A percentile compares a stretch with the other conserved stretches of the same genome.
Evolutionary conservation across 805 yeast species (phyloP).

Genomic region (Suhomyces prunicola): DNA sequence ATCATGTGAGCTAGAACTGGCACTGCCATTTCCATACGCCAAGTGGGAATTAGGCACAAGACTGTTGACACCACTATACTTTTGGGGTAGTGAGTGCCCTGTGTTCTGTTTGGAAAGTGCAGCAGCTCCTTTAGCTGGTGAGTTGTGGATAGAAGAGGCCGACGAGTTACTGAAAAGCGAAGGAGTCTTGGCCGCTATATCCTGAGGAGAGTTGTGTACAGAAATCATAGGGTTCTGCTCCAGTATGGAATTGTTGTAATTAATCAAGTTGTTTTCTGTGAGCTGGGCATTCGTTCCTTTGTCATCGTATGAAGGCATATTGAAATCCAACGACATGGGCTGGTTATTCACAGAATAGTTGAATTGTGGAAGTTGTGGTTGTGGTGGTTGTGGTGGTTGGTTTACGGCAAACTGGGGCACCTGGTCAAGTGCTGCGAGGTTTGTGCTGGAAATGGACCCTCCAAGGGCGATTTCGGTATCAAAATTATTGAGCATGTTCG

Average conservation of each 20-base stretch:
- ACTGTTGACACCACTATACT: constrained; percentile 3
- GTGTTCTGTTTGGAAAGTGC: constrained; percentile 14
- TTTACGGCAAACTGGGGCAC: neutral
- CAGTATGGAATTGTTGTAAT: constrained; percentile 14
- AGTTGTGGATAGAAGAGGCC: constrained; percentile 28
- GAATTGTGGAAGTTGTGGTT: constrained; percentile 9
- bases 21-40: constrained; percentile 7
- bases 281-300: neutral
- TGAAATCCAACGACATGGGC: constrained; percentile 7
- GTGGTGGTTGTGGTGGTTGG: neutral
- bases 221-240: constrained; percentile 13
- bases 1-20: neutral
- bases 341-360: constrained; percentile 11
- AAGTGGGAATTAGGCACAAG: constrained; percentile 15
- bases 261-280: constrained; percentile 16
- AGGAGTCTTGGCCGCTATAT: constrained; percentile 45
- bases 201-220: constrained; percentile 34
- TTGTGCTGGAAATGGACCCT: constrained; percentile 35
- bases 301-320: neutral
- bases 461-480: constrained; percentile 39
- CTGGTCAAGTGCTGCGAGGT: constrained; percentile 18
- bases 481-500: constrained; percentile 16
- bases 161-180: constrained; percentile 54
- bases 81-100: constrained; percentile 4
- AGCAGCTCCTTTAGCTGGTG: constrained; percentile 25